Evolutionary conservation across 2,329 filamentous ascomycete species (phyloP).

Genomic region (Xylaria sp.): DNA sequence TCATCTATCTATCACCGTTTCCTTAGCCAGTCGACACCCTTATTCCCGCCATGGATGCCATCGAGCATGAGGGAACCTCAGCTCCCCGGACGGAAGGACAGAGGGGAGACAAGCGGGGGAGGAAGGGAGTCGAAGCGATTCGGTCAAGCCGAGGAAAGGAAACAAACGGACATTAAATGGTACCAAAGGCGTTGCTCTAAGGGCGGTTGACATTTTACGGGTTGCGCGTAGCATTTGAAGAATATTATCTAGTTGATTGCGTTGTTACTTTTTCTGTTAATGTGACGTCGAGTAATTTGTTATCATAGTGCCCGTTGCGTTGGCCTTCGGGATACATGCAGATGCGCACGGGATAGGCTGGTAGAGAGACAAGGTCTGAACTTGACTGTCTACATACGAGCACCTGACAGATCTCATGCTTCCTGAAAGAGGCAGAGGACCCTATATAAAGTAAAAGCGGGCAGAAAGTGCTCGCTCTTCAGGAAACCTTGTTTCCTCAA

Average conservation of each 20-base stretch:
- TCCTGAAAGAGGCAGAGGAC: no score
- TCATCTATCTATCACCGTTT: slow-evolving; percentile 5
- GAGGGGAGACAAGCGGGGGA: not conserved
- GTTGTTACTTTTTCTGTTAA: not conserved
- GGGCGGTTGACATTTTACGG: slow-evolving; percentile 8
- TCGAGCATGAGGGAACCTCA: not conserved
- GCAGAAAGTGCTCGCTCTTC: no score
- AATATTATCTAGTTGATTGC: slow-evolving; percentile 19
- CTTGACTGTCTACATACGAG: no score
- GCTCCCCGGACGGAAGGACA: not conserved
- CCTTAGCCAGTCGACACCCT: not conserved
- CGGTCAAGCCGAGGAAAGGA: slow-evolving; percentile 20
- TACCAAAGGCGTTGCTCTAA: slow-evolving; percentile 20
- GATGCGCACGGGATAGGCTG: not conserved
- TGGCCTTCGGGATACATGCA: no score
- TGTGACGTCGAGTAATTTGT: not conserved
- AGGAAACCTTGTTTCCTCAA: no score
- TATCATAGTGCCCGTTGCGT: not conserved
- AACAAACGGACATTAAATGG: slow-evolving; percentile 30
- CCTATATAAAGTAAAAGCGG: no score
- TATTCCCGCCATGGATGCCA: not conserved
- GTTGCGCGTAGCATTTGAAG: slow-evolving; percentile 21
- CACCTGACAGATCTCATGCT: no score
- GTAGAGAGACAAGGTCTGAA: no score
- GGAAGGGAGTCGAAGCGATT: slow-evolving; percentile 6